phyloP scores from a whole-genome alignment of 768 basidiomycete species.

The Termitomyces sp. region DNA sequence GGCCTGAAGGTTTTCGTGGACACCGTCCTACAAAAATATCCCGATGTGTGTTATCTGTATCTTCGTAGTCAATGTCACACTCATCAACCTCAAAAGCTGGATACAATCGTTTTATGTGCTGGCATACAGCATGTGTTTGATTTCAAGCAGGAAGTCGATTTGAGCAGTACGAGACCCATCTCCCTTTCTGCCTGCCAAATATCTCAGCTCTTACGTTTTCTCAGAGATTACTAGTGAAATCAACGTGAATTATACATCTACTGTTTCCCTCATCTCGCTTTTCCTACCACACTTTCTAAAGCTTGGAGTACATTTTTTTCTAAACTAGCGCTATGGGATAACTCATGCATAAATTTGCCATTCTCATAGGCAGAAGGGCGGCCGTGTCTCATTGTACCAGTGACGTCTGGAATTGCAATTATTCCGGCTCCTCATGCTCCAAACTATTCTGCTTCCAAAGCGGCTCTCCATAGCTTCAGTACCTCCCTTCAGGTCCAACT shows the following conservation, averaged over 20 bases:
- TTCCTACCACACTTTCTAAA: constrained; percentile 51
- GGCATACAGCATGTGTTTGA: constrained; percentile 46
- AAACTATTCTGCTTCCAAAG: constrained; percentile 54
- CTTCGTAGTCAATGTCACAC: background rate
- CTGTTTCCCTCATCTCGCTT: constrained; percentile 40
- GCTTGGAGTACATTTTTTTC: constrained; percentile 34
- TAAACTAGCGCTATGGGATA: background rate
- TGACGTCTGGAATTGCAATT: constrained; percentile 49
- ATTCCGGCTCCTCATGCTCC: constrained; percentile 34
- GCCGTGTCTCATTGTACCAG: constrained; percentile 41
- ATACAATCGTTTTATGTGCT: constrained; percentile 47
- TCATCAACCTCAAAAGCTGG: constrained; percentile 32
- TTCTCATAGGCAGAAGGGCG: constrained; percentile 33
- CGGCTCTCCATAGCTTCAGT: constrained; percentile 48
- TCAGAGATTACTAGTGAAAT: constrained; percentile 41
- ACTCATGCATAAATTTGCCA: background rate
- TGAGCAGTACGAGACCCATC: constrained; percentile 27
- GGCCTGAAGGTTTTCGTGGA: constrained; percentile 35
- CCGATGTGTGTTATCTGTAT: constrained; percentile 32
- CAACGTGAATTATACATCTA: constrained; percentile 47
- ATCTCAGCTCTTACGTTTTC: constrained; percentile 1
- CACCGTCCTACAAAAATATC: constrained; percentile 35
- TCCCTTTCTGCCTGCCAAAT: background rate
- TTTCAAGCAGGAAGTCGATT: constrained; percentile 37
- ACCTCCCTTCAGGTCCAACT: constrained; percentile 43